Evolutionary conservation across 2,329 filamentous ascomycete species (phyloP).

Genomic region (Penicillium nordicum): DNA sequence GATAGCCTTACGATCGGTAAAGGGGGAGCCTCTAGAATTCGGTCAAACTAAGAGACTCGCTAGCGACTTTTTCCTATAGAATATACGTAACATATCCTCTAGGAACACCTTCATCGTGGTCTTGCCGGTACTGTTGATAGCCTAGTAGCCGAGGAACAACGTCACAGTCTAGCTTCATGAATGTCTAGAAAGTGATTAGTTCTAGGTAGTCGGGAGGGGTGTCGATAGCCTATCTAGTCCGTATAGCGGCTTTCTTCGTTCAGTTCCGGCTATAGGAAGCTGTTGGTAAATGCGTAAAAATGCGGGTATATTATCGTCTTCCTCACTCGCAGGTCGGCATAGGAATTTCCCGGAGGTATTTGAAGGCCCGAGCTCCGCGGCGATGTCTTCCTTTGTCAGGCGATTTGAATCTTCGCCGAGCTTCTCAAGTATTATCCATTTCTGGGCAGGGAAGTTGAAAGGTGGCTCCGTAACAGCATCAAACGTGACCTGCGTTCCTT

Average conservation of each 20-base stretch:
- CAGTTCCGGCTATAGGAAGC: constrained; percentile 4
- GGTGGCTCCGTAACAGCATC: constrained; percentile 3
- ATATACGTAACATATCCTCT: not conserved
- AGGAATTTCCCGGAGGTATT: constrained; percentile 1
- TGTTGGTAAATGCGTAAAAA: constrained; percentile 5
- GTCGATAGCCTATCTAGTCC: not conserved
- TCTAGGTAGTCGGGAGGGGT: not conserved
- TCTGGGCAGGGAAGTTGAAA: constrained; percentile 4
- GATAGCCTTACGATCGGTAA: constrained; percentile 3
- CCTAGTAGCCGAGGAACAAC: constrained; percentile 3
- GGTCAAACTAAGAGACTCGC: constrained; percentile 2
- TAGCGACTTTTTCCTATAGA: constrained; percentile 4
- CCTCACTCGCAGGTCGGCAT: not conserved
- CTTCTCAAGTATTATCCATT: constrained; percentile 4
- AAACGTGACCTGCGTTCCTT: constrained; percentile 2
- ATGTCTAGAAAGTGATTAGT: not conserved
- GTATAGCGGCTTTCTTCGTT: not conserved
- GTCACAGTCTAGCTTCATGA: not conserved
- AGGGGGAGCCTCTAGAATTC: constrained; percentile 5
- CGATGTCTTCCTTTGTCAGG: not conserved
- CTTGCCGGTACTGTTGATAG: constrained; percentile 3
- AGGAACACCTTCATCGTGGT: not conserved
- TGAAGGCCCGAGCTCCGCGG: not conserved
- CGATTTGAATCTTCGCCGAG: not conserved
- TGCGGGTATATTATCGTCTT: constrained; percentile 1